A percentile compares a stretch with the other conserved stretches of the same genome.
Evolutionary conservation across 139 green algal genomes (phyloP).

Genomic region (Coelastrella sp.): DNA sequence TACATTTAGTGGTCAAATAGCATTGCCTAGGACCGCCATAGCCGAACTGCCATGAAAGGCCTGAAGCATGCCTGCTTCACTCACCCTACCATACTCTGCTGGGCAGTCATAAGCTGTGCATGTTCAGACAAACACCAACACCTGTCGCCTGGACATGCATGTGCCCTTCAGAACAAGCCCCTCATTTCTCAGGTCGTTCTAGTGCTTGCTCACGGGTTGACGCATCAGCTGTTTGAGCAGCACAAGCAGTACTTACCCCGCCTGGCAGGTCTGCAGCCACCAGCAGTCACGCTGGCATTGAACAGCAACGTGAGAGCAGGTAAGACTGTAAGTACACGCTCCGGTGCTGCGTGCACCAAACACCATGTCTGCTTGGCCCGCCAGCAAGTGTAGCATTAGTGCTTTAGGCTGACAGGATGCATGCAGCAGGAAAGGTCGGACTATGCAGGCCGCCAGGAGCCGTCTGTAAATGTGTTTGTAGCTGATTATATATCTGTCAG

Average conservation of each 20-base stretch:
- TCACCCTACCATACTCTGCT: no score
- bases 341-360: background rate
- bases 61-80: no score
- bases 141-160: background rate
- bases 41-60: background rate
- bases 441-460: no score
- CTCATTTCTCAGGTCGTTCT: slow-evolving; percentile 72
- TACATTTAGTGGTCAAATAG: no score
- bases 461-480: no score
- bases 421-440: no score
- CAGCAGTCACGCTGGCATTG: slow-evolving; percentile 29
- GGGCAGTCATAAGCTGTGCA: no score
- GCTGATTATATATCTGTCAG: no score
- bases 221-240: slow-evolving; percentile 46
- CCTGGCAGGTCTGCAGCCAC: background rate
- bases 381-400: background rate
- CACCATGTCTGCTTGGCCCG: background rate
- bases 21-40: no score
- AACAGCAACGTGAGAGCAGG: slow-evolving; percentile 50
- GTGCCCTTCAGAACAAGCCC: slow-evolving; percentile 20
- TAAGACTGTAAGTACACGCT: background rate
- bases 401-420: no score
- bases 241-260: slow-evolving; percentile 36
- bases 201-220: slow-evolving; percentile 70
- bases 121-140: background rate